Percentiles rank a stretch among this genome's conserved stretches.
Conservation (phyloP, 257 asterid genomes). For the Oldenlandia corymbosa region DNA sequence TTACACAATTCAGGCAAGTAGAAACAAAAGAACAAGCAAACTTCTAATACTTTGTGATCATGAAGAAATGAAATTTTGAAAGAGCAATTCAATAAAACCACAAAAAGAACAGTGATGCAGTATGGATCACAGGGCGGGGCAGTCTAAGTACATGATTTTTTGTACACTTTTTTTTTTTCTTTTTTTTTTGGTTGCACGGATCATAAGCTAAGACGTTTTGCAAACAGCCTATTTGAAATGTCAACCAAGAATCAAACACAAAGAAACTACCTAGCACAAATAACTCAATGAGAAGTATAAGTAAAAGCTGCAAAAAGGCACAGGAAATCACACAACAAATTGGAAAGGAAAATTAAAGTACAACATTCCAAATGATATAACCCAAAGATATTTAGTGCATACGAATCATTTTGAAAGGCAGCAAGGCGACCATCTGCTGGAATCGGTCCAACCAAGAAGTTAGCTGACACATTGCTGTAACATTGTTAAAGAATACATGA, state of each 20-base stretch:
- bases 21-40: not conserved
- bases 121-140: too few relatives aligned
- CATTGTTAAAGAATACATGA: constrained; percentile 24
- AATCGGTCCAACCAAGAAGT: constrained; percentile 81
- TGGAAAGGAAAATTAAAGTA: not conserved
- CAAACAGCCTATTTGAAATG: not conserved
- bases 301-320: not conserved
- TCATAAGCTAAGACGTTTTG: too few relatives aligned
- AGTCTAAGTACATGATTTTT: too few relatives aligned
- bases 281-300: not conserved
- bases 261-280: not conserved
- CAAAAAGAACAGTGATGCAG: too few relatives aligned
- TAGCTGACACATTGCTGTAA: constrained; percentile 88
- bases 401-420: constrained; percentile 69
- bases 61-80: too few relatives aligned
- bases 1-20: not conserved
- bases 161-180: too few relatives aligned
- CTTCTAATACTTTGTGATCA: too few relatives aligned
- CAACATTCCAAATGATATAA: not conserved
- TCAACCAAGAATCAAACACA: not conserved
- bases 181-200: too few relatives aligned
- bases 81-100: too few relatives aligned
- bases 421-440: constrained; percentile 82
- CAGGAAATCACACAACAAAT: not conserved
- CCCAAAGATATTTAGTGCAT: constrained; percentile 32